phyloP scores from a whole-genome alignment of 179 eudicot species.

The Pouteria campechiana region DNA sequence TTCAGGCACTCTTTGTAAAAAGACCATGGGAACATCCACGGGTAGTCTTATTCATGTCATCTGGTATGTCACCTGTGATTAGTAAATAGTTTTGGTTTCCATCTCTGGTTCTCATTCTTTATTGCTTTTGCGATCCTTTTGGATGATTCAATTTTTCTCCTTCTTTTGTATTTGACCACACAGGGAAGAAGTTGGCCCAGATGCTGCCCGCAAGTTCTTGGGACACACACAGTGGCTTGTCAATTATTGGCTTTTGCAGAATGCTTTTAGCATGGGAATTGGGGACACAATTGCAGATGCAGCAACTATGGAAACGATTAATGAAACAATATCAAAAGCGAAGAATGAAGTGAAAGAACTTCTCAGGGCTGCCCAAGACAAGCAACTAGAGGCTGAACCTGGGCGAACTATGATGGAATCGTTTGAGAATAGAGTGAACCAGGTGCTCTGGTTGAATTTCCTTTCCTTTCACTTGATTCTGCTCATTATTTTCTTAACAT shows the following conservation, averaged over 20 bases:
- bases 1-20: constrained; percentile 91
- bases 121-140: no score
- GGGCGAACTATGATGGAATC: constrained; percentile 99
- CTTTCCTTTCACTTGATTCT: neutral
- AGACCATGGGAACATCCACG: constrained; percentile 76
- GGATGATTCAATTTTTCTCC: no score
- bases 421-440: constrained; percentile 96
- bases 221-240: constrained; percentile 99
- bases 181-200: constrained; percentile 99
- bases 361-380: constrained; percentile 65
- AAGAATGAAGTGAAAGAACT: constrained; percentile 87
- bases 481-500: no score
- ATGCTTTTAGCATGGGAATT: constrained; percentile 92
- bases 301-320: constrained; percentile 88
- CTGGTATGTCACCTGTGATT: constrained; percentile 76
- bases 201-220: constrained; percentile 96
- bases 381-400: constrained; percentile 91
- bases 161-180: neutral
- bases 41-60: constrained; percentile 99
- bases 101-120: no score
- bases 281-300: constrained; percentile 99
- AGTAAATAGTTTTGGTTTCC: neutral
- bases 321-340: constrained; percentile 86
- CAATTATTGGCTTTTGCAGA: constrained; percentile 95
- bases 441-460: constrained; percentile 32